Conservation (phyloP, 768 basidiomycete species). For the Gyrodon lividus region DNA sequence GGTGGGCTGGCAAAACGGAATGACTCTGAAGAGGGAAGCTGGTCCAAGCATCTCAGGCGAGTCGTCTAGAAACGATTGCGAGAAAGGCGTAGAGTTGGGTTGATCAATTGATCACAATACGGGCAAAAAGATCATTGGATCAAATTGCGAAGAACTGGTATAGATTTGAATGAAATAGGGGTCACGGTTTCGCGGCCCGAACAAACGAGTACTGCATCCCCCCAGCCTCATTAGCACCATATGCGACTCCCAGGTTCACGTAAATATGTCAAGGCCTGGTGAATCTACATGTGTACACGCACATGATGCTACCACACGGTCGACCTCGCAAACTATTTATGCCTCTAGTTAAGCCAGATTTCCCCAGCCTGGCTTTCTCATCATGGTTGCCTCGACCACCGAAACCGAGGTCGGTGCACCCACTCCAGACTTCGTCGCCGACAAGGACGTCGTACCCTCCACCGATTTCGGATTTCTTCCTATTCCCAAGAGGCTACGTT, state of each 20-base stretch:
- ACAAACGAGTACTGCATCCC: no score
- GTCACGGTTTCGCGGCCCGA: no score
- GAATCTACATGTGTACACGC: no score
- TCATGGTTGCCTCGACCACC: conserved; percentile 18
- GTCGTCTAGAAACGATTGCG: background rate
- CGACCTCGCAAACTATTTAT: conserved; percentile 15
- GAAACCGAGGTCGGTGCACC: background rate
- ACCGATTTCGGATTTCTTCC: conserved; percentile 65
- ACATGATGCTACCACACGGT: background rate
- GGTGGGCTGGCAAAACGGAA: conserved; percentile 44
- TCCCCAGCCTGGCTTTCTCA: background rate
- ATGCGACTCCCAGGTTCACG: no score
- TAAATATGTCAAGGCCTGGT: no score
- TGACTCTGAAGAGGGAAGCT: background rate
- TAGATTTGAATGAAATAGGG: no score
- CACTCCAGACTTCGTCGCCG: background rate
- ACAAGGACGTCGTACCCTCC: background rate
- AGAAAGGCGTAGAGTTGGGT: no score
- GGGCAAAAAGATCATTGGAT: no score
- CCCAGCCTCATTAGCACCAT: no score
- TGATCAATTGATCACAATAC: no score
- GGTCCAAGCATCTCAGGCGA: background rate
- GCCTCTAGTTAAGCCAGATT: background rate
- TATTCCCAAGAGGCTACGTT: conserved; percentile 55
- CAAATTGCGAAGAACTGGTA: no score